Conservation (phyloP, 805 yeast genomes). For the Gaillardinia entomophila region DNA sequence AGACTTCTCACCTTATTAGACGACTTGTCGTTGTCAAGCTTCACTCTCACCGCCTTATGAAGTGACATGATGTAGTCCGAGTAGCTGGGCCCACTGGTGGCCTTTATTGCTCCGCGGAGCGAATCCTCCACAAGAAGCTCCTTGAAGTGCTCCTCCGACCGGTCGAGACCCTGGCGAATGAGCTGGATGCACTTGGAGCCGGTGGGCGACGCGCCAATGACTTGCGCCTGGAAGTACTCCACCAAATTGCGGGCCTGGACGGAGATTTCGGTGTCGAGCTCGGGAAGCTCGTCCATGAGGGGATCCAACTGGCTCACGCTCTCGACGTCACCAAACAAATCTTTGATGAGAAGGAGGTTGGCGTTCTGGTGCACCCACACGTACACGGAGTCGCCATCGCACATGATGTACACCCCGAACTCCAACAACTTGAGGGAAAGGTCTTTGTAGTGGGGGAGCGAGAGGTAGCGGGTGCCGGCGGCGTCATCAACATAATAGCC, state of each 20-base stretch:
- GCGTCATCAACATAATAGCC: slow-evolving; percentile 25
- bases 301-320: slow-evolving; percentile 44
- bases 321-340: slow-evolving; percentile 61
- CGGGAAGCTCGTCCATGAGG: slow-evolving; percentile 57
- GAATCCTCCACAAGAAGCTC: slow-evolving; percentile 73
- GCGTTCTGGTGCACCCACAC: slow-evolving; percentile 70
- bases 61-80: slow-evolving; percentile 62
- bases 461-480: slow-evolving; percentile 39
- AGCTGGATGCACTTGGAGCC: slow-evolving; percentile 47
- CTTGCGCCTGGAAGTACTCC: slow-evolving; percentile 38
- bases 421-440: slow-evolving; percentile 40
- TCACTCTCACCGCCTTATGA: slow-evolving; percentile 58
- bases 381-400: slow-evolving; percentile 55
- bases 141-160: slow-evolving; percentile 44
- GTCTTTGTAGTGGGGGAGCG: slow-evolving; percentile 45
- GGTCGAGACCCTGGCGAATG: slow-evolving; percentile 61
- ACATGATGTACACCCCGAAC: slow-evolving; percentile 76
- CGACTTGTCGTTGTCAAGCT: slow-evolving; percentile 42
- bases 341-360: slow-evolving; percentile 60
- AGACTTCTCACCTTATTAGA: slow-evolving; percentile 22
- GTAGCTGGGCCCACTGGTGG: slow-evolving; percentile 45
- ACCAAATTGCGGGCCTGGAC: slow-evolving; percentile 61
- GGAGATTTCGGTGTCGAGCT: slow-evolving; percentile 62
- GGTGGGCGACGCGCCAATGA: slow-evolving; percentile 21
- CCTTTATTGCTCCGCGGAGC: slow-evolving; percentile 27